Base-by-base conservation (phyloP, 164 flowering plant species). In the Magnolia changhungtana region DNA sequence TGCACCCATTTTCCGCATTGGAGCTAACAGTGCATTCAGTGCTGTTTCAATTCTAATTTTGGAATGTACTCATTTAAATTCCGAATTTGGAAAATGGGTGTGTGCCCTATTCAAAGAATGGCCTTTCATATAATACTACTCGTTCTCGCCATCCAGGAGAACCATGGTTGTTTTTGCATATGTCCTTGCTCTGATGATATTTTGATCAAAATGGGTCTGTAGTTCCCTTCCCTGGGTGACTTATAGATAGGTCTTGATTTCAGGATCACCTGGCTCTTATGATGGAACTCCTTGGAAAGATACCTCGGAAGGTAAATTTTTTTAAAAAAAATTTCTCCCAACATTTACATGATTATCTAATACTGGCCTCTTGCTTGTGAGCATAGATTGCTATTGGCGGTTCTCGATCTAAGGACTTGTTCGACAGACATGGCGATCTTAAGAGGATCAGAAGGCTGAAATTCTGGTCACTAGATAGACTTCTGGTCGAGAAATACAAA, bases 261-360 rank as follows among this genome's bases (percentile, higher is more conserved):
- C 88, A 93, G 98, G 99, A 95, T 84, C 99, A 95, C 84, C 94
- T 95, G 78, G 99, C 99, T 81, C 78, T 89, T 73, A 95, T 95
- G 98, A 93, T 93, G 97, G 99, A 95, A 83, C 87, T 92, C 68
- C 90, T 95, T 50, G 99, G 99, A 67, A 95, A 95, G 88, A 91
- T 95, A 75, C 98, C 99, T 51, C 78, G 90, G 78, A 95, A 95
- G 97, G 99, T 95, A 80, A 82, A 21, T 21, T 1, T 55, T n/a
- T 27, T 63, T 20, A 1, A 27, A 27, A 27, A 27, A 27, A 27
- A 0, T 27, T 27, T 27, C 29, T 27, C 8, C 23, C 13, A 24
- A 13, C 71, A 4, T 71, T 70, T 75, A 37, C 23, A 11, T 11
- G 37, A 23, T 69, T 7, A 19, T 63, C 70, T 73, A 21, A 76